These are phyloP conservation scores for Asterophora lycoperdoides DNA, from an alignment of 768 basidiomycete genomes.

Conservation along the genomic window DNA sequence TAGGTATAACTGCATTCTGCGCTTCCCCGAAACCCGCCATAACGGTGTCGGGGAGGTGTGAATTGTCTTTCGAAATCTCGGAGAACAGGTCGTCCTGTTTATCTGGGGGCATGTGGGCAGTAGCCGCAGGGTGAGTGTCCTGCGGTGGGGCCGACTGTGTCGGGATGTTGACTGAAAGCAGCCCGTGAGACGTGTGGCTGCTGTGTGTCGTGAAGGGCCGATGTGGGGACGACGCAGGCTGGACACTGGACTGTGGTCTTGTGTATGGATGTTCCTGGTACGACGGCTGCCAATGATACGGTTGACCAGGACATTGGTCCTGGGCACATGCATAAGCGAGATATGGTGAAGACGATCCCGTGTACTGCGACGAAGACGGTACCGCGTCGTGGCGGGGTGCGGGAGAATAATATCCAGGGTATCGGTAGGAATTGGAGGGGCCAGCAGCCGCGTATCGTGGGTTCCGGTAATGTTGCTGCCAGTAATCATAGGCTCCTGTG, in stretches of 20 bases:
- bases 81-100: conserved; percentile 27
- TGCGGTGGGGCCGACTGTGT: conserved; percentile 3
- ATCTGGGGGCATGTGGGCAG: conserved; percentile 1
- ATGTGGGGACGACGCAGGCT: not conserved
- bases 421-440: conserved; percentile 23
- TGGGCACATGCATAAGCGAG: conserved; percentile 22
- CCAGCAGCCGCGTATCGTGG: conserved; percentile 19
- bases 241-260: not conserved
- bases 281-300: conserved; percentile 32
- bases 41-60: conserved; percentile 34
- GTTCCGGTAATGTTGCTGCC: conserved; percentile 26
- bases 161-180: not conserved
- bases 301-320: conserved; percentile 20
- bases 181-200: not conserved
- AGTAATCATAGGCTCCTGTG: conserved; percentile 32
- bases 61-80: conserved; percentile 34
- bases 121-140: not conserved
- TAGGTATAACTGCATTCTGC: conserved; percentile 12
- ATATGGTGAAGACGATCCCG: too few species aligned
- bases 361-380: conserved; percentile 5
- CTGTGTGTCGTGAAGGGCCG: not conserved
- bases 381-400: conserved; percentile 17
- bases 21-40: conserved; percentile 29
- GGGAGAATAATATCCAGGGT: conserved; percentile 26
- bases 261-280: conserved; percentile 24